A percentile compares a stretch with the other conserved stretches of the same genome.
Conservation (phyloP, 225 moss, liverwort and hornwort genomes). For the Marchantia polymorpha region DNA sequence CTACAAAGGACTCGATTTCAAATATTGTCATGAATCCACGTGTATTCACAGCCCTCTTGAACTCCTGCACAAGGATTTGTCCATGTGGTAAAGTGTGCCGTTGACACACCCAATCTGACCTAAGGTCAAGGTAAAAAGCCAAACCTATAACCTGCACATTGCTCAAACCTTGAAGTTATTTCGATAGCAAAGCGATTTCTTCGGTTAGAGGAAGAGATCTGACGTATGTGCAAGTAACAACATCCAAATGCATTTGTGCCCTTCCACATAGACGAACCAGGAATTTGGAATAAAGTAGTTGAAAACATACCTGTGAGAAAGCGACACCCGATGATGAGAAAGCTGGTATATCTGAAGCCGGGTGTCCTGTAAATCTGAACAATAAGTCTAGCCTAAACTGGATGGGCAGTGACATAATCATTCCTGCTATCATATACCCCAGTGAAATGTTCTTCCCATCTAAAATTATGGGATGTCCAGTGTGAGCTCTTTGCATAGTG, state of each 20-base stretch:
- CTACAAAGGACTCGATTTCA: conserved; percentile 28
- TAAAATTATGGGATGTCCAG: conserved; percentile 23
- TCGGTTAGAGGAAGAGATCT: not conserved
- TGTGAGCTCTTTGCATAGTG: not conserved
- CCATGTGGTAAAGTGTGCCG: conserved; percentile 45
- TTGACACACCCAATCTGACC: conserved; percentile 38
- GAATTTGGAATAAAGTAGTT: not conserved
- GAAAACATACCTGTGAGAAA: conserved; percentile 27
- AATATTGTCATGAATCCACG: conserved; percentile 26
- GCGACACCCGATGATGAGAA: conserved; percentile 40
- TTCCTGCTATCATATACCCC: conserved; percentile 38
- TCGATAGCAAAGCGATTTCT: not conserved
- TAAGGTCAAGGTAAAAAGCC: conserved; percentile 42
- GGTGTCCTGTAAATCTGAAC: conserved; percentile 31
- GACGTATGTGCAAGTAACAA: not conserved
- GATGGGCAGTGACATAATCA: conserved; percentile 37
- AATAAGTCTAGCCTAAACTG: conserved; percentile 31
- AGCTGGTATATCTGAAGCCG: conserved; percentile 31
- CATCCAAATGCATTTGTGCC: not conserved
- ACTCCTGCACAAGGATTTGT: conserved; percentile 30
- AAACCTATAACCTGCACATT: conserved; percentile 38
- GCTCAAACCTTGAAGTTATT: not conserved
- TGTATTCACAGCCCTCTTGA: conserved; percentile 22
- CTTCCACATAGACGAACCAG: not conserved
- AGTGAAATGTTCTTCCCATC: conserved; percentile 27